phyloP scores from a whole-genome alignment of 176 grass and related monocot genomes.

The Eragrostis nindensis region DNA sequence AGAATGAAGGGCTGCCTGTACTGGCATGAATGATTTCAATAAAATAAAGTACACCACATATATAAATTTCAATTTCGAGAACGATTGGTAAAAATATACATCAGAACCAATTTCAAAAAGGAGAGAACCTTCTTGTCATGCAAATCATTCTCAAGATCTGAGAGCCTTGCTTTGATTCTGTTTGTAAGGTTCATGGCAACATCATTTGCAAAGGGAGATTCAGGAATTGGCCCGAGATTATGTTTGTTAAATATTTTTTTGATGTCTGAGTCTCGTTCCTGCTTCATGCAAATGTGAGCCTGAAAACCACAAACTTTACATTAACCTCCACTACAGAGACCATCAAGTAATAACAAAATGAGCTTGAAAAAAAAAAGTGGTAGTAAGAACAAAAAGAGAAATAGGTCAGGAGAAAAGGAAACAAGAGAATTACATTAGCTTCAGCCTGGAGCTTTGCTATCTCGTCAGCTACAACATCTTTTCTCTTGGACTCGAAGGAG shows the following conservation, averaged over 20 bases:
- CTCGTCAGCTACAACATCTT: slow-evolving; percentile 55
- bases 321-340: slow-evolving; percentile 32
- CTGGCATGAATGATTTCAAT: slow-evolving; percentile 7
- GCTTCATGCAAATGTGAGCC: slow-evolving; percentile 67
- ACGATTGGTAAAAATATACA: slow-evolving; percentile 23
- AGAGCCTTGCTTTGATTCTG: slow-evolving; percentile 64
- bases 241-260: slow-evolving; percentile 74
- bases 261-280: slow-evolving; percentile 69
- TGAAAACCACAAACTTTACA: slow-evolving; percentile 53
- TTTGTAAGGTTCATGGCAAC: slow-evolving; percentile 67
- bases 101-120: slow-evolving; percentile 17
- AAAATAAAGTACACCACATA: slow-evolving; percentile 2
- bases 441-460: slow-evolving; percentile 95
- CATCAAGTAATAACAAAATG: slow-evolving; percentile 1
- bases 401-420: slow-evolving; percentile 9
- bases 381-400: slow-evolving; percentile 10
- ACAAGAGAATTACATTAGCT: slow-evolving; percentile 70
- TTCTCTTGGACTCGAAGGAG: slow-evolving; percentile 38
- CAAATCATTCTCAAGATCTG: slow-evolving; percentile 80
- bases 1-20: slow-evolving; percentile 14
- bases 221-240: slow-evolving; percentile 81
- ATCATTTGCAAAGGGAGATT: slow-evolving; percentile 73
- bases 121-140: slow-evolving; percentile 77
- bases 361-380: neutral
- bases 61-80: neutral